These are phyloP conservation scores for Claviceps humidiphila DNA, from an alignment of 2,329 filamentous ascomycete genomes.

Conservation along the genomic window DNA sequence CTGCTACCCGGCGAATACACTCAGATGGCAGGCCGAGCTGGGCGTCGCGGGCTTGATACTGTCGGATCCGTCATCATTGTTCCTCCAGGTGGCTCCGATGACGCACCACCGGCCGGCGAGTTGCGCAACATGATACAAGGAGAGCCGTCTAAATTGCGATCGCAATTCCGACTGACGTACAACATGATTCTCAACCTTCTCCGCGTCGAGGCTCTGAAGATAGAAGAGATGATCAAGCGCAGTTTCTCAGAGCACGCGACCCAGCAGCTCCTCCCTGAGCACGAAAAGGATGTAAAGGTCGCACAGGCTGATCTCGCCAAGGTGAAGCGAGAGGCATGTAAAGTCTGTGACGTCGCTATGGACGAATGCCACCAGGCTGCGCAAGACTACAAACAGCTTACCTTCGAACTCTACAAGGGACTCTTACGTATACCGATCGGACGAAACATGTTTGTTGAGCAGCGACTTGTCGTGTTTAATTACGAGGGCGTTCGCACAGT, in stretches of 20 bases:
- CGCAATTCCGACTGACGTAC: slow-evolving; percentile 93
- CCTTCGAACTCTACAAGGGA: slow-evolving; percentile 63
- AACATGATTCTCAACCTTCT: slow-evolving; percentile 98
- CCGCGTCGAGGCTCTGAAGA: slow-evolving; percentile 90
- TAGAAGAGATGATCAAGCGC: slow-evolving; percentile 99
- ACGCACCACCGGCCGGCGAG: slow-evolving; percentile 74
- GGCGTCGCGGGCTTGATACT: slow-evolving; percentile 79
- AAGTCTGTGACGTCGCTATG: slow-evolving; percentile 68
- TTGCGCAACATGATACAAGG: slow-evolving; percentile 91
- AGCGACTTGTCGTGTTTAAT: slow-evolving; percentile 72
- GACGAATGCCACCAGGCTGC: slow-evolving; percentile 70
- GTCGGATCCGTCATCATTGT: slow-evolving; percentile 94
- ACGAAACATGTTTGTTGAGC: slow-evolving; percentile 61
- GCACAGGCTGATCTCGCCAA: slow-evolving; percentile 86
- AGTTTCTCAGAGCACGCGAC: slow-evolving; percentile 98
- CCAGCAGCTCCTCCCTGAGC: slow-evolving; percentile 83
- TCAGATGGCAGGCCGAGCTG: slow-evolving; percentile 94
- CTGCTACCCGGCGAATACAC: slow-evolving; percentile 92
- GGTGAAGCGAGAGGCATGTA: slow-evolving; percentile 73
- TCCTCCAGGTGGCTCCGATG: slow-evolving; percentile 61
- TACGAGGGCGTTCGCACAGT: slow-evolving; percentile 72
- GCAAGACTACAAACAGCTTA: slow-evolving; percentile 68
- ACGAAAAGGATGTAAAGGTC: slow-evolving; percentile 85
- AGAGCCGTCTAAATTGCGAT: slow-evolving; percentile 85
- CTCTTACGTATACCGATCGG: slow-evolving; percentile 72